Base-by-base conservation (phyloP, 1,284 basidiomycete species). In the Leccinum fallax region DNA sequence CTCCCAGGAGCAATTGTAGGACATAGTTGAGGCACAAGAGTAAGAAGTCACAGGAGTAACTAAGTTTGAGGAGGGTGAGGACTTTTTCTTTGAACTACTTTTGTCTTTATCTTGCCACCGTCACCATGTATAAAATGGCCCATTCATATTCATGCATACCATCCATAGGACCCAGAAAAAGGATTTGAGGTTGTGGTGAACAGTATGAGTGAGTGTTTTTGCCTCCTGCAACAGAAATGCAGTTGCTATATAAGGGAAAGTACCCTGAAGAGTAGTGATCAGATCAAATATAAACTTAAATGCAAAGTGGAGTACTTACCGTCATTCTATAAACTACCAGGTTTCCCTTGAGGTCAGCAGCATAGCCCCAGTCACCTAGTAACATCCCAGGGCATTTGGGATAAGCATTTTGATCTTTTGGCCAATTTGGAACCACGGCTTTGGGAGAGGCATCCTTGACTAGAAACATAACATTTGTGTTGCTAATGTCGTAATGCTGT, bases 91-190 rank as follows among this genome's bases (percentile, higher is more conserved):
- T 30, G 9, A 4, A 24, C 19, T 24, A 13, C 4, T 51, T 24
- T 13, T 21, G 11, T 19, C 21, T 2, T 55, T 2, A 28, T 55
- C 55, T 43, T 55, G 28, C 40, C 43, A 56, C 6, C 3, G 8
- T 4, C 19, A 2, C 13, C 3, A 0, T 13, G 3, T 32, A 28
- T 48, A 43, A 7, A 19, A 53, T 16, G 49, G 48, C 2, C 57
- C 49, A 21, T 36, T n/a, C 21, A 26, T 38, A 16, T 58, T 52
- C 16, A 58, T 4, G 10, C 34, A 52, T 7, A 38, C 19, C 1
- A 53, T 28, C 57, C 34, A 58, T 10, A 58, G 8, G 2, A 53
- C 24, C 49, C 36, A 58, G n/a, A 53, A 40, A n/a, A 58, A 53
- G 0, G 26, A 58, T 53, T 58, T n/a, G 3, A 58, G 46, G 21